These are phyloP conservation scores for Magnaporthiopsis incrustans DNA, from an alignment of 2,329 filamentous ascomycete species.

Conservation along the genomic window DNA sequence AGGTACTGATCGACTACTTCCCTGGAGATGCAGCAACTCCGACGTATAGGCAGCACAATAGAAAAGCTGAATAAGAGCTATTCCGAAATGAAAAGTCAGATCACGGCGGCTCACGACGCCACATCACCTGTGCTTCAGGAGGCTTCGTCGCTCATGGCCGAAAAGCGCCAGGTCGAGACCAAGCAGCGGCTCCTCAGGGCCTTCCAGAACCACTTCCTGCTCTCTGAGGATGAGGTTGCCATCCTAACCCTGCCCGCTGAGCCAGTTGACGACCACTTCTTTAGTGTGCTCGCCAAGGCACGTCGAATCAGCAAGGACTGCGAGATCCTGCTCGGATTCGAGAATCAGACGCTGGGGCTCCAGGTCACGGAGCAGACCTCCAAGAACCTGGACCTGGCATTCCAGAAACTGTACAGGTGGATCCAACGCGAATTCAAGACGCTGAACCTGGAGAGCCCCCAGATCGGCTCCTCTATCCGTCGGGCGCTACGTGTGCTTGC, in stretches of 20 bases:
- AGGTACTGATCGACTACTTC: slow-evolving; percentile 4
- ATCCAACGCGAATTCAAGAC: slow-evolving; percentile 88
- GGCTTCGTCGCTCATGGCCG: slow-evolving; percentile 62
- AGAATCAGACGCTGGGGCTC: slow-evolving; percentile 78
- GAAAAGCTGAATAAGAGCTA: slow-evolving; percentile 72
- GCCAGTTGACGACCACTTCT: slow-evolving; percentile 80
- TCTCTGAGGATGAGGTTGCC: slow-evolving; percentile 74
- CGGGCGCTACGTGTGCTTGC: slow-evolving; percentile 79
- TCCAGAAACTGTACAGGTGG: slow-evolving; percentile 95
- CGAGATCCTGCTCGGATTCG: slow-evolving; percentile 79
- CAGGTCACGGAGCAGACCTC: slow-evolving; percentile 90
- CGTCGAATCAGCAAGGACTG: slow-evolving; percentile 87
- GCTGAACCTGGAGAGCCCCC: slow-evolving; percentile 87
- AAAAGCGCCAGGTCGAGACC: slow-evolving; percentile 65
- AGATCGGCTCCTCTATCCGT: slow-evolving; percentile 79
- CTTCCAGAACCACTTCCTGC: slow-evolving; percentile 74
- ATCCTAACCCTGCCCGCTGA: slow-evolving; percentile 69
- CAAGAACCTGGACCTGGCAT: slow-evolving; percentile 77
- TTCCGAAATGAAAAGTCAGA: slow-evolving; percentile 69
- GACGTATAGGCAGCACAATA: slow-evolving; percentile 73
- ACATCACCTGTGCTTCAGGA: slow-evolving; percentile 71
- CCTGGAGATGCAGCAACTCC: slow-evolving; percentile 62
- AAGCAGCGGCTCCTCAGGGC: slow-evolving; percentile 72
- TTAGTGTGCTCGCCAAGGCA: slow-evolving; percentile 64
- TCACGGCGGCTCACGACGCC: slow-evolving; percentile 65